Base-by-base conservation (phyloP, 805 yeast species). In the Candida caryicola region DNA sequence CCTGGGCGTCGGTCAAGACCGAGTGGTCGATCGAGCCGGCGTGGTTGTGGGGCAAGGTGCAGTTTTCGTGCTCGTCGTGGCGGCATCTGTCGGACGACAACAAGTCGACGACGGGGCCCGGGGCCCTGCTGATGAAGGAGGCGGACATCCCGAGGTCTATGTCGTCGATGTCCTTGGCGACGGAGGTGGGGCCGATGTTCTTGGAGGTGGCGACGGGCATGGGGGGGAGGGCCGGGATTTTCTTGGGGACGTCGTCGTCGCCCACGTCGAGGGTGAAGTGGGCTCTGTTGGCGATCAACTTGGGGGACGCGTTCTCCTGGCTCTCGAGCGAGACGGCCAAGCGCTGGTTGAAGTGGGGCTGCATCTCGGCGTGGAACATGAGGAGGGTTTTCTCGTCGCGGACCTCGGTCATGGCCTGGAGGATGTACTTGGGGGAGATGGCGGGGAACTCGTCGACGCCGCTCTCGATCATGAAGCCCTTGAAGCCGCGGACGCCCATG, bases 361-460 rank as follows among this genome's bases (percentile, higher is more conserved):
- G 86, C 82, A 87, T 78, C 59, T 90, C 98, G 1, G 97, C 96
- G 55, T 90, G 98, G 68, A 91, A 90, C 87, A 91, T 81, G 46
- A 89, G 66, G 55, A 88, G 60, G 0, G 97, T 86, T 23, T 76
- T 72, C 30, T 76, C 60, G 4, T 76, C 83, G 37, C 81, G 68
- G 2, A 90, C 83, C 10, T 50, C 59, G 14, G 70, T 57, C 77
- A 91, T 74, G 5, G 95, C 96, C 38, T 68, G 55, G 29, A 73
- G 68, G 33, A 91, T 82, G 55, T 88, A 82, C 2, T 57, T 57
- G 14, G 83, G 75, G 28, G 70, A 72, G 37, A 90, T 82, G 47
- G 84, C 86, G 1, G 97, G 97, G 59, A 91, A 90, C 61, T 90
- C 97, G 36, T 88, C 95, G 15, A 91, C 97, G n/a, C 97, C 96